These are phyloP conservation scores for Trypanosomatidae sp. DNA, from an alignment of 208 protist genomes.

Conservation along the genomic window DNA sequence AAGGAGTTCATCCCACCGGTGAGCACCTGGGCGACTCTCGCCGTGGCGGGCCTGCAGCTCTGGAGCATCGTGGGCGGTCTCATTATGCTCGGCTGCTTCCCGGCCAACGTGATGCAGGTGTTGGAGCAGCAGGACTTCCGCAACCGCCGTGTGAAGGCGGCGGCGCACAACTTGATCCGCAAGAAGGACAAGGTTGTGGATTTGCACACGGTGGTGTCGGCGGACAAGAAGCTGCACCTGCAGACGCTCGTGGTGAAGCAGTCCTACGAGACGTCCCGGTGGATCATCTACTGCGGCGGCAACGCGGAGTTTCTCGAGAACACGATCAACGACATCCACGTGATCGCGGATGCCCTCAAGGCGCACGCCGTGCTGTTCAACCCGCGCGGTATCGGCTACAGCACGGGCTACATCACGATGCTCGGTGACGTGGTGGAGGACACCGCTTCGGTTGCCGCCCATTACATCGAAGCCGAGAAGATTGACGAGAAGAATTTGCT, in stretches of 20 bases:
- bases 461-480: conserved; percentile 34
- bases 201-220: conserved; percentile 17
- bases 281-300: conserved; percentile 81
- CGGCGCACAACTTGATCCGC: conserved; percentile 9
- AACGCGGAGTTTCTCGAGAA: conserved; percentile 83
- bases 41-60: conserved; percentile 31
- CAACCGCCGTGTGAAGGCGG: conserved; percentile 19
- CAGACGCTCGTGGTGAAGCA: conserved; percentile 50
- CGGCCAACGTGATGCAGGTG: conserved; percentile 48
- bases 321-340: conserved; percentile 29
- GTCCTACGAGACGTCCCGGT: conserved; percentile 35
- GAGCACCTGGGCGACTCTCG: not conserved
- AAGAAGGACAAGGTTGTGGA: conserved; percentile 29
- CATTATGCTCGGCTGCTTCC: conserved; percentile 62
- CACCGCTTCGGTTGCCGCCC: conserved; percentile 37
- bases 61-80: conserved; percentile 44
- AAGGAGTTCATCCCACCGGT: conserved; percentile 17
- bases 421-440: conserved; percentile 67
- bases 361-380: conserved; percentile 83
- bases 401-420: conserved; percentile 50
- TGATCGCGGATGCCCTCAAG: conserved; percentile 35
- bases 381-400: conserved; percentile 69
- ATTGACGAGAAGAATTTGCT: conserved; percentile 45
- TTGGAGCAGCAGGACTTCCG: conserved; percentile 38
- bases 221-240: conserved; percentile 30